Evolutionary conservation across 495 filamentous ascomycete species (phyloP).

Genomic region (Penicillium bialowiezense): DNA sequence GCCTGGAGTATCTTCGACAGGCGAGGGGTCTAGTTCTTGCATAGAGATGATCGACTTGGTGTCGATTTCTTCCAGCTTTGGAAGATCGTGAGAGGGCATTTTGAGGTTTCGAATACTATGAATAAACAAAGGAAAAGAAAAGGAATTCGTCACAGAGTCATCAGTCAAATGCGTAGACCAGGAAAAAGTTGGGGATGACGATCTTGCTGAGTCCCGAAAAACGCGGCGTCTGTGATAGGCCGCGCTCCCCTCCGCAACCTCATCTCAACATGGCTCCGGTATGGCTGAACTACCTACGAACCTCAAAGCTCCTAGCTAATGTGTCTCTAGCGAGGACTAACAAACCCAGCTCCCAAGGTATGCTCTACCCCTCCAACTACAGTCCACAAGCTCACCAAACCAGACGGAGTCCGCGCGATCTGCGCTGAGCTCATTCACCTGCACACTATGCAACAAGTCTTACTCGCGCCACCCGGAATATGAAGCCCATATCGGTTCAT

Average conservation of each 20-base stretch:
- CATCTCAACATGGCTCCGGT: slow-evolving; percentile 17
- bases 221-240: slow-evolving; percentile 14
- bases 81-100: slow-evolving; percentile 1
- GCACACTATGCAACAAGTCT: slow-evolving; percentile 58
- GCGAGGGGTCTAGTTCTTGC: slow-evolving; percentile 75
- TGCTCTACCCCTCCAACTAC: not conserved
- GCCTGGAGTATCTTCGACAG: slow-evolving; percentile 64
- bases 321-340: slow-evolving; percentile 37
- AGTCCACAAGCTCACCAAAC: slow-evolving; percentile 2
- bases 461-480: slow-evolving; percentile 61
- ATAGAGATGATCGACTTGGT: slow-evolving; percentile 59
- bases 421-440: slow-evolving; percentile 87
- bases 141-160: slow-evolving; percentile 11
- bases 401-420: slow-evolving; percentile 84
- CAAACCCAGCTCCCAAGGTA: slow-evolving; percentile 53
- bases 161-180: slow-evolving; percentile 9
- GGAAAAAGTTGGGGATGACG: slow-evolving; percentile 16
- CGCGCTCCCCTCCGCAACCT: slow-evolving; percentile 1
- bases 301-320: not conserved
- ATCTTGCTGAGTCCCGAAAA: slow-evolving; percentile 12
- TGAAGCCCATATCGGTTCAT: slow-evolving; percentile 59
- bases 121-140: slow-evolving; percentile 3
- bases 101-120: not conserved
- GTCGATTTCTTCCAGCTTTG: slow-evolving; percentile 32
- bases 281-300: slow-evolving; percentile 1